Conservation (phyloP, 495 filamentous ascomycete genomes). For the Astrothelium macrocarpum region DNA sequence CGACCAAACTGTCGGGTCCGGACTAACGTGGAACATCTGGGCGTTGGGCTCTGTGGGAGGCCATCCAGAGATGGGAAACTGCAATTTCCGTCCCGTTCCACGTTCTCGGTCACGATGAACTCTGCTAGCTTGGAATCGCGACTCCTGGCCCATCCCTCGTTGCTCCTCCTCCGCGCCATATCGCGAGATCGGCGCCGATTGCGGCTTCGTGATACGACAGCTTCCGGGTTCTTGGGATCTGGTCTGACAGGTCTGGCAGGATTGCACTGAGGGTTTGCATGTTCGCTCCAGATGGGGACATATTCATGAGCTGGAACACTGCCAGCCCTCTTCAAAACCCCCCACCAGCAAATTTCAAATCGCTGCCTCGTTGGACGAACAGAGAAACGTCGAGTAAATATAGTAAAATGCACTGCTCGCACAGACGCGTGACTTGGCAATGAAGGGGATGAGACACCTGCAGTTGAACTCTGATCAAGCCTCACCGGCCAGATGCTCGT, state of each 20-base stretch:
- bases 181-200: neutral
- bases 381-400: neutral
- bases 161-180: neutral
- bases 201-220: neutral
- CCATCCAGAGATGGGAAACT: conserved; percentile 1
- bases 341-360: neutral
- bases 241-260: neutral
- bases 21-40: neutral
- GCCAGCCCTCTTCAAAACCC: neutral
- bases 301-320: neutral
- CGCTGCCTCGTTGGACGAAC: neutral
- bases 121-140: neutral
- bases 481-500: neutral
- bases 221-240: neutral
- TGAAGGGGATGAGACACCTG: neutral
- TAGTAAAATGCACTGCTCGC: neutral
- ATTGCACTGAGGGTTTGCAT: neutral
- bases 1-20: neutral
- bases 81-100: conserved; percentile 6
- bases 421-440: neutral
- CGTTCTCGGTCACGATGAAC: neutral
- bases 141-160: neutral
- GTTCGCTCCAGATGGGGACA: neutral
- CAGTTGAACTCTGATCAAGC: neutral
- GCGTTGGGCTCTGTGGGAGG: neutral